These are phyloP conservation scores for Candida piceae DNA, from an alignment of 805 yeast species.

Conservation along the genomic window DNA sequence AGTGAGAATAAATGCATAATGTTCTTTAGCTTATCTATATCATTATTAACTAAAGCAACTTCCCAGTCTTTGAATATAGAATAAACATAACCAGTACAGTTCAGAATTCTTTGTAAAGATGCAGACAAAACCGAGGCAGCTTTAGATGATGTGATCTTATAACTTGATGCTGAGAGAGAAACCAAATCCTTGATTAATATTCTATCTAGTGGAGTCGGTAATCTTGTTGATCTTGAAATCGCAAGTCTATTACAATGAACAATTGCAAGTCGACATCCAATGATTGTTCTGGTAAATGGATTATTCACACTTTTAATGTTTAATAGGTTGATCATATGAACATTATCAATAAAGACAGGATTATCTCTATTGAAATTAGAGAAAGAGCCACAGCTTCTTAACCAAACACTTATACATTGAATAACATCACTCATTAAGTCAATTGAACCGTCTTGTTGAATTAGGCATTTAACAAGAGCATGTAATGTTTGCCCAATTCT, in stretches of 20 bases:
- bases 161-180: conserved; percentile 59
- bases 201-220: conserved; percentile 62
- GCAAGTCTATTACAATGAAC: conserved; percentile 72
- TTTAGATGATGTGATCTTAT: conserved; percentile 59
- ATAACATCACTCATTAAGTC: conserved; percentile 56
- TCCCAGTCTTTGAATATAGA: conserved; percentile 39
- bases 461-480: conserved; percentile 43
- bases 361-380: conserved; percentile 22
- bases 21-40: conserved; percentile 55
- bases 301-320: conserved; percentile 57
- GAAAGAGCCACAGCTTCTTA: conserved; percentile 29
- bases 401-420: conserved; percentile 65
- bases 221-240: conserved; percentile 66
- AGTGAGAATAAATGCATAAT: conserved; percentile 55
- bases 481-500: conserved; percentile 54
- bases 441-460: conserved; percentile 55
- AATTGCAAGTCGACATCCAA: conserved; percentile 69
- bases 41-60: conserved; percentile 41
- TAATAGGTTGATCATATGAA: conserved; percentile 45
- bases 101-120: conserved; percentile 61
- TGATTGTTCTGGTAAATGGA: conserved; percentile 70
- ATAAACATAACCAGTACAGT: conserved; percentile 48
- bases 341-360: conserved; percentile 25
- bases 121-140: conserved; percentile 67
- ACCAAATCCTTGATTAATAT: conserved; percentile 61